Conservation (phyloP, 257 asterid species). For the Nicotiana knightiana region DNA sequence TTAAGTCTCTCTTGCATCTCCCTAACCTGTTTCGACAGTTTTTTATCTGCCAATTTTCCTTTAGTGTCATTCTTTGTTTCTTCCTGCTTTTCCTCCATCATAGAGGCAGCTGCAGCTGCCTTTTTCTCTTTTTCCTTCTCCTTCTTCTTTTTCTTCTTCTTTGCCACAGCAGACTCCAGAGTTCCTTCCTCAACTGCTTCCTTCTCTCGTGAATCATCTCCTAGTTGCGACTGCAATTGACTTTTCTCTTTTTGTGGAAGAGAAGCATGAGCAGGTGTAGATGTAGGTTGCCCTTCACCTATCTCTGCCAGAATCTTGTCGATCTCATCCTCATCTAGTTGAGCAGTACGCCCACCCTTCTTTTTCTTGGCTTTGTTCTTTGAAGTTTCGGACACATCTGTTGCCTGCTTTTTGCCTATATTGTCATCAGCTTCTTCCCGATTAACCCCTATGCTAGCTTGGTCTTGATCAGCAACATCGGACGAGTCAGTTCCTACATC, state of each 20-base stretch:
- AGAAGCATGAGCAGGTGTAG: constrained; percentile 29
- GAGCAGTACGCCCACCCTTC: constrained; percentile 63
- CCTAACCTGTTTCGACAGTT: constrained; percentile 69
- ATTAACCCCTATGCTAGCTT: neutral
- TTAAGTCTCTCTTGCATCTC: constrained; percentile 90
- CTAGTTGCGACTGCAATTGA: constrained; percentile 39
- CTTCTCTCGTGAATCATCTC: constrained; percentile 16
- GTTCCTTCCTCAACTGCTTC: constrained; percentile 63
- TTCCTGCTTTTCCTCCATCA: constrained; percentile 56
- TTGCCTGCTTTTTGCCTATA: constrained; percentile 15
- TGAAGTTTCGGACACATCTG: constrained; percentile 39
- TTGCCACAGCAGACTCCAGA: constrained; percentile 54
- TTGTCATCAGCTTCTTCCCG: constrained; percentile 5
- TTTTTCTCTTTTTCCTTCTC: constrained; percentile 60
- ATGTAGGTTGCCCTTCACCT: constrained; percentile 47
- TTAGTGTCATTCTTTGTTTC: constrained; percentile 39
- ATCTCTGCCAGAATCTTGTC: constrained; percentile 83
- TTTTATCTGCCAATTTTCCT: constrained; percentile 47
- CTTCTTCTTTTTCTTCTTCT: constrained; percentile 83
- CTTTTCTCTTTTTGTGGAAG: constrained; percentile 25
- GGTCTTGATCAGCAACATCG: constrained; percentile 18
- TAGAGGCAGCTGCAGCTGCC: constrained; percentile 33
- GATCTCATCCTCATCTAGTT: constrained; percentile 61
- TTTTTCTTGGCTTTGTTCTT: constrained; percentile 83
- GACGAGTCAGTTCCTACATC: constrained; percentile 24